Evolutionary conservation across 805 yeast species (phyloP).

Genomic region (Starmera amethionina): DNA sequence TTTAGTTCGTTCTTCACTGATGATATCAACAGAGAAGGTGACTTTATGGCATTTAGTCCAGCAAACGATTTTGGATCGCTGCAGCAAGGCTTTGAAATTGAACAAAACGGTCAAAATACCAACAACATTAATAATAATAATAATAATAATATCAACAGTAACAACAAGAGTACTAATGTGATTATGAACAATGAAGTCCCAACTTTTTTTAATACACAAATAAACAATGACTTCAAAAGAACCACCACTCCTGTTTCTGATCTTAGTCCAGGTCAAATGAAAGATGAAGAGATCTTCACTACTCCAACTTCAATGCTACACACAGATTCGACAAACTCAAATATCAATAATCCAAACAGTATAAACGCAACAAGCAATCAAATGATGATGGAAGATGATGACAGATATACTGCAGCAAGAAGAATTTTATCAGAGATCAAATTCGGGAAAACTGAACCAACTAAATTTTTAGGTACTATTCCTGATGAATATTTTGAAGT

Average conservation of each 20-base stretch:
- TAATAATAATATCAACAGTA: constrained; percentile 1
- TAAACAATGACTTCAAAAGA: no score
- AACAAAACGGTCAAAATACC: neutral
- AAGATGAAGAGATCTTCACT: constrained; percentile 16
- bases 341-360: no score
- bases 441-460: constrained; percentile 16
- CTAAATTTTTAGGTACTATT: constrained; percentile 13
- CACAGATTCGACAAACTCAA: no score
- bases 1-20: neutral
- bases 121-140: neutral
- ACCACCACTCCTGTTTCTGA: no score
- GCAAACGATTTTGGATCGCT: no score
- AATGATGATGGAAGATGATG: constrained; percentile 3
- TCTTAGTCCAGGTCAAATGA: neutral
- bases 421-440: constrained; percentile 12
- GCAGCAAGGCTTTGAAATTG: no score
- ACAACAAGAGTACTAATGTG: constrained; percentile 1
- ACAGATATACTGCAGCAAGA: constrained; percentile 16
- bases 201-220: no score
- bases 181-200: neutral
- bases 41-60: neutral
- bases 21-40: neutral
- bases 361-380: no score
- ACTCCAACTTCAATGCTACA: constrained; percentile 5
- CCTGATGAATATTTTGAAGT: constrained; percentile 19